A percentile compares a stretch with the other conserved stretches of the same genome.
Evolutionary conservation across 305 asterid genomes (phyloP).

Genomic region (Fraxinus floribunda): DNA sequence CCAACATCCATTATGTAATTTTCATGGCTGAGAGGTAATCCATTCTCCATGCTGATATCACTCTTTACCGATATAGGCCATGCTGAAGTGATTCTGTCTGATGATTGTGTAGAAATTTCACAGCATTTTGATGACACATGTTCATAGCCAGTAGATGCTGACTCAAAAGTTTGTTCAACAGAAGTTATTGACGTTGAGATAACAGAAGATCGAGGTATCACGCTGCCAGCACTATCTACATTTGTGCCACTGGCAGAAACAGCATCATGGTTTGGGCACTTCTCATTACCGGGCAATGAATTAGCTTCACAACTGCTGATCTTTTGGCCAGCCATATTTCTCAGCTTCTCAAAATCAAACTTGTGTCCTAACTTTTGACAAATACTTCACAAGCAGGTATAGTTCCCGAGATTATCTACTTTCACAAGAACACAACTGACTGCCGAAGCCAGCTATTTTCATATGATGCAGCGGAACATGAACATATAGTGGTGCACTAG

Average conservation of each 20-base stretch:
- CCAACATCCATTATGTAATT: constrained; percentile 22
- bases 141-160: constrained; percentile 28
- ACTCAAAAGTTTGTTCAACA: constrained; percentile 26
- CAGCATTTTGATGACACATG: constrained; percentile 25
- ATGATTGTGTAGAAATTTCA: constrained; percentile 35
- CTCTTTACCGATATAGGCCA: constrained; percentile 35
- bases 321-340: constrained; percentile 28
- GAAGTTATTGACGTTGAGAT: constrained; percentile 28
- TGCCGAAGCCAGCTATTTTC: not conserved
- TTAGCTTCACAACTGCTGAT: constrained; percentile 20
- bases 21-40: constrained; percentile 20
- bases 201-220: constrained; percentile 12
- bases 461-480: not conserved
- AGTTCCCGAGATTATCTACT: not conserved
- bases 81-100: constrained; percentile 21
- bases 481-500: not conserved
- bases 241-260: not conserved
- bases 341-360: not conserved
- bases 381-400: not conserved
- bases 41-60: constrained; percentile 35
- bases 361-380: not conserved
- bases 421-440: not conserved
- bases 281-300: constrained; percentile 16
- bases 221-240: constrained; percentile 10
- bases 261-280: constrained; percentile 20